Evolutionary conservation across 257 asterid species (phyloP).

Genomic region (Ajuga chamaepitys): DNA sequence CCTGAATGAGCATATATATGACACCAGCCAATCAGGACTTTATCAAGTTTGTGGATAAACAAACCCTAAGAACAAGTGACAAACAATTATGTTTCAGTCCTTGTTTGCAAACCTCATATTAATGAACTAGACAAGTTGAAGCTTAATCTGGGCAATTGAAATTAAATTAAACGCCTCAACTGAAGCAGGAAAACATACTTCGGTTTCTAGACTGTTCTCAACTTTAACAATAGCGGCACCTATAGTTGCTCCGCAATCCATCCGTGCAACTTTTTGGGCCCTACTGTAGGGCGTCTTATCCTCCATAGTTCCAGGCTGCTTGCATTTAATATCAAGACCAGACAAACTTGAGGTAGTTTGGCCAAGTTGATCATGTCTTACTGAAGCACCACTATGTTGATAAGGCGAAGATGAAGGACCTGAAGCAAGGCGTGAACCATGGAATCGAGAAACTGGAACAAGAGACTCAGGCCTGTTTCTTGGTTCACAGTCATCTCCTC

Average conservation of each 20-base stretch:
- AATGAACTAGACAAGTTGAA: not conserved
- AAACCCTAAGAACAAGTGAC: not conserved
- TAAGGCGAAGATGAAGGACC: conserved; percentile 83
- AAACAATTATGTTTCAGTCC: conserved; percentile 1
- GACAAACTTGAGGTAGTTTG: conserved; percentile 44
- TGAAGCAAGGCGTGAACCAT: conserved; percentile 95
- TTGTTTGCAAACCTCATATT: conserved; percentile 8
- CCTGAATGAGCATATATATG: conserved; percentile 27
- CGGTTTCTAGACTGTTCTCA: conserved; percentile 66
- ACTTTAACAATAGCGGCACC: conserved; percentile 96
- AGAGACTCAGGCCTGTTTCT: conserved; percentile 59
- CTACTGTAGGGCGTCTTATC: conserved; percentile 28
- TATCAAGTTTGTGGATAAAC: not conserved
- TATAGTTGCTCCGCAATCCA: conserved; percentile 59
- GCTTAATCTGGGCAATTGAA: conserved; percentile 18
- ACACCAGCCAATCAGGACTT: not conserved
- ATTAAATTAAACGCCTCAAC: conserved; percentile 34
- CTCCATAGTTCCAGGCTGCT: conserved; percentile 28
- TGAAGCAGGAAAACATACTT: conserved; percentile 55
- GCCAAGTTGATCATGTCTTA: conserved; percentile 37
- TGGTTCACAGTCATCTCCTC: conserved; percentile 89
- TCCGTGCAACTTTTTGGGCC: conserved; percentile 57
- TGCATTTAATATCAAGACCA: too few relatives aligned
- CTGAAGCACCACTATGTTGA: conserved; percentile 34
- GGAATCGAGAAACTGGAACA: conserved; percentile 79